Base-by-base conservation (phyloP, 257 asterid genomes). In the Gynochthodes officinalis region DNA sequence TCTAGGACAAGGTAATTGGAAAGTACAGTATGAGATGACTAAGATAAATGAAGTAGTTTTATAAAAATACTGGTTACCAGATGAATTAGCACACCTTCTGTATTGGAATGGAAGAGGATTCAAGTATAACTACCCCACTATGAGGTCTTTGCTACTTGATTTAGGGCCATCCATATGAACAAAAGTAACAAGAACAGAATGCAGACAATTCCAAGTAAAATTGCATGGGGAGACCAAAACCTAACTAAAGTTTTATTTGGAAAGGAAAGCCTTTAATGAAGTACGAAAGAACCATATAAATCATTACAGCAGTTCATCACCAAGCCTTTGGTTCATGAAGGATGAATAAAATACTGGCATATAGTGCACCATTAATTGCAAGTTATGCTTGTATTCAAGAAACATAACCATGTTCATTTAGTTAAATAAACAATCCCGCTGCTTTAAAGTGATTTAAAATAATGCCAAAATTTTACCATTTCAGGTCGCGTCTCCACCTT, bases 401-500 rank as follows among this genome's bases (percentile, higher is more conserved):
- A 43, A 63, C 12, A 61, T 13, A 21, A 32, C 35, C 21, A 30
- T 53, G 42, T 28, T 74, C 33, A 49, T 14, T 59, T 21, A 16
- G 48, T 35, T 50, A 49, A 61, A 21, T n/a, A 62, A 18, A 62
- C 39, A 18, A 62, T 37, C 50, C 19, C 50, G 39, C 4, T 21
- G 9, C 50, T 37, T n/a, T 39, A 63, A 5, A 14, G 2, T 4
- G 50, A 37, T 13, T 37, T 8, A 39, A 62, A n/a, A 37, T 63
- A 63, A 7, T 19, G 30, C 49, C 68, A 63, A 64, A 40, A 13
- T 37, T 19, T 63, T 85, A 95, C 99, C 98, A 89, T 95, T 81
- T 92, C 97, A 5, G 99, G 99, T 76, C 93, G 87, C n/a, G n/a
- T 95, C 88, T 95, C 99, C 54, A 95, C 97, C 76, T 84, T 85